phyloP scores from a whole-genome alignment of 2,329 filamentous ascomycete species.

The Periconia macrospinosa region DNA sequence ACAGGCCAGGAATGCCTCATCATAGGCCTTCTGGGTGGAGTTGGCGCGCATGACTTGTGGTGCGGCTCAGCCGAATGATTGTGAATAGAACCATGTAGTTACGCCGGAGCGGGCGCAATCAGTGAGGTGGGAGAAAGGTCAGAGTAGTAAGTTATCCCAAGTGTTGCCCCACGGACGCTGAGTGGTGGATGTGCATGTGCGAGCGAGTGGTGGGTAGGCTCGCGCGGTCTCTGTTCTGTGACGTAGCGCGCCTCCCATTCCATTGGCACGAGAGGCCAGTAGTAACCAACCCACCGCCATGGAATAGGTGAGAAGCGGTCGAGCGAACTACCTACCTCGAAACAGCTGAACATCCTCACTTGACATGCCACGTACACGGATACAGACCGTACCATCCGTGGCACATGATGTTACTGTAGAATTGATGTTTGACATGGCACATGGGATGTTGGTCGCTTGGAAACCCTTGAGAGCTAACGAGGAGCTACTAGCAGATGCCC shows the following conservation, averaged over 20 bases:
- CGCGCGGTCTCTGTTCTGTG: constrained; percentile 25
- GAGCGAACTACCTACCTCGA: not conserved
- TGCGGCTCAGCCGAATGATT: not conserved
- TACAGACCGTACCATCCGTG: too few species aligned
- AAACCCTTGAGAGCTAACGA: too few species aligned
- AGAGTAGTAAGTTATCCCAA: not conserved
- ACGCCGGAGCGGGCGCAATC: too few species aligned
- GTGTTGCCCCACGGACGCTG: not conserved
- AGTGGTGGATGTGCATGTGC: not conserved
- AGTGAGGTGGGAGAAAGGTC: not conserved
- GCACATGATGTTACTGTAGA: too few species aligned
- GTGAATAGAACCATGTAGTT: too few species aligned
- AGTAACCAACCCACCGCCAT: not conserved
- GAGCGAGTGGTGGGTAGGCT: constrained; percentile 10
- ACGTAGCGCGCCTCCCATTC: constrained; percentile 24
- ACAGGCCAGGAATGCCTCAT: constrained; percentile 92
- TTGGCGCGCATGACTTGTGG: constrained; percentile 54
- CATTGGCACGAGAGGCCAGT: not conserved
- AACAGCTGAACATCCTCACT: not conserved
- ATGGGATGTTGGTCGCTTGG: too few species aligned
- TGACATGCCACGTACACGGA: not conserved
- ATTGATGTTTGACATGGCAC: too few species aligned
- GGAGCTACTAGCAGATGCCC: too few species aligned
- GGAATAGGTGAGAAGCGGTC: too few species aligned
- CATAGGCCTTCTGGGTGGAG: constrained; percentile 93